phyloP scores from a whole-genome alignment of 768 basidiomycete species.

The Calvatia gigantea region DNA sequence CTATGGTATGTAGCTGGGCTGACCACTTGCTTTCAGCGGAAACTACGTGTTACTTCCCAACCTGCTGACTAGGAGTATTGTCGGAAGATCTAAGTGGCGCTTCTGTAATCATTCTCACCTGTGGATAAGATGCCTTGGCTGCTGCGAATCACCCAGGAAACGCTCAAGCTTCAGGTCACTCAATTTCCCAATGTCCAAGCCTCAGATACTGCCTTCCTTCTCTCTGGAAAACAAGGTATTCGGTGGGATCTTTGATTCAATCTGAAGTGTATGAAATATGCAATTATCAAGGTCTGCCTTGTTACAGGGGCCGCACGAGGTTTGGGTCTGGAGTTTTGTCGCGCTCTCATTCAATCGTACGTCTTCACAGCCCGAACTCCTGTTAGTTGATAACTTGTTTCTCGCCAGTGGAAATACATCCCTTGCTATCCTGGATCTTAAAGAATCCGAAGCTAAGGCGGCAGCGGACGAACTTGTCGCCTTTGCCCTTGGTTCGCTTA shows the following conservation, averaged over 20 bases:
- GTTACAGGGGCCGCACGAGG: slow-evolving; percentile 94
- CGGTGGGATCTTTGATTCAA: neutral
- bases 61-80: neutral
- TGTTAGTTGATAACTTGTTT: slow-evolving; percentile 1
- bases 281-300: slow-evolving; percentile 65
- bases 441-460: slow-evolving; percentile 57
- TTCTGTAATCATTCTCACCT: neutral
- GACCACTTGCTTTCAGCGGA: neutral
- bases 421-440: slow-evolving; percentile 81
- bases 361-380: slow-evolving; percentile 19
- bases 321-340: slow-evolving; percentile 86
- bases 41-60: too few species aligned
- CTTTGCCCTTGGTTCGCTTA: slow-evolving; percentile 25
- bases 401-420: slow-evolving; percentile 68
- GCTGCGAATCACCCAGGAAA: neutral
- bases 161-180: neutral
- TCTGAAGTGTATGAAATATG: neutral
- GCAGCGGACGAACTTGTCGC: slow-evolving; percentile 65
- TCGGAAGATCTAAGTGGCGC: neutral
- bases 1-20: neutral
- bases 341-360: slow-evolving; percentile 85
- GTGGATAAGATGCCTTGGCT: neutral
- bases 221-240: slow-evolving; percentile 75
- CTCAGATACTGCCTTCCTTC: slow-evolving; percentile 66
- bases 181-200: slow-evolving; percentile 18